Base-by-base conservation (phyloP, 2,329 filamentous ascomycete species). In the Monilinia polystroma region DNA sequence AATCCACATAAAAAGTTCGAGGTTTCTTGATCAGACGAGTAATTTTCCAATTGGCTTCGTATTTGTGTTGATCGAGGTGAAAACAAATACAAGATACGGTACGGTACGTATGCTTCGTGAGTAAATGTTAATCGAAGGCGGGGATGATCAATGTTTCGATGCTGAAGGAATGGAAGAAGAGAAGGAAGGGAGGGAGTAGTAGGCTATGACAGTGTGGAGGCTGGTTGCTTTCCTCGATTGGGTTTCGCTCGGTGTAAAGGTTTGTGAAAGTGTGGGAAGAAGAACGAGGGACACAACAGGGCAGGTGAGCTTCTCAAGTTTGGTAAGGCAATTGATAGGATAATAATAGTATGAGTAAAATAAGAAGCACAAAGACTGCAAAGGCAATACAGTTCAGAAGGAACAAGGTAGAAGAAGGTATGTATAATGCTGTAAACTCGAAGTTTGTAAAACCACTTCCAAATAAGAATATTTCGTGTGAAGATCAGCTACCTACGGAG, bases 221-320 rank as follows among this genome's bases (percentile, higher is more conserved):
- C 55, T 59, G 41, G 43, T 49, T 49, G 43, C 57, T 51, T 29
- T 65, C 29, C 32, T 58, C 20, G 53, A 18, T 52, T 59, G 32
- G 54, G 32, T 26, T 35, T 64, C 23, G 35, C 12, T 55, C 51
- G 35, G 60, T 45, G 45, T 59, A 43, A 49, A 58, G 26, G n/a
- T 26, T 59, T 53, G 63, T 65, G 63, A 43, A 38, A 23, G 57
- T 49, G 57, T 59, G 57, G 63, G 51, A 52, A 35, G 54, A 59
- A 54, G 41, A 59, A 47, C 43, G 35, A 52, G 54, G 54, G 41
- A 49, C 54, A 65, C 63, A 64, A 45, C 60, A 64, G 60, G 54
- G 45, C 63, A 65, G 63, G 54, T 60, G 63, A 65, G 54, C 63
- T 65, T 59, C 63, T 65, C 45, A 59, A 58, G 43, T 65, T 65